Base-by-base conservation (phyloP, 73 alveolate species). In the Paramecium biaurelia region DNA sequence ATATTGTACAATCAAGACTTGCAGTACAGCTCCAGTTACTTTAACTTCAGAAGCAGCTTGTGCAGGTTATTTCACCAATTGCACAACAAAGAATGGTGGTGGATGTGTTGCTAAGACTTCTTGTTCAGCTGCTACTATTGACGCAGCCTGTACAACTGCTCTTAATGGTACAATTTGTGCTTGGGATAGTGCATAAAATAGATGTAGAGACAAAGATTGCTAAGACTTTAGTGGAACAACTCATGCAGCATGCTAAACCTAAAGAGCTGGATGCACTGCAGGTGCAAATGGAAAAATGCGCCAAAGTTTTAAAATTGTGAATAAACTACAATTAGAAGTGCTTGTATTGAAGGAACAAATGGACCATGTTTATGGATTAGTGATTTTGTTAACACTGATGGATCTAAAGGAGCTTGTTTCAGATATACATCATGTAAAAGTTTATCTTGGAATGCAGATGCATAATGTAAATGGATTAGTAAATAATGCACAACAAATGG, bases 351-450 rank as follows among this genome's bases (percentile, higher is more conserved):
- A 24, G 89, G 89, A 76, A 76, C 41, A 8, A 53, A 76, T 37
- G 89, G 89, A 24, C 70, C 89, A 20, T 76, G 89, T 18, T 12
- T 76, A 7, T 76, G 89, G 89, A 42, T 76, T 70, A 35, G 6
- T 58, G 15, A 28, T 15, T 58, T 15, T 9, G 6, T 28, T 3
- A 58, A 58, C 15, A 18, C 35, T 58, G 76, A 58, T 58, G 85
- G 85, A 70, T 23, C 85, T 5, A 18, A n/a, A 18, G 76, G 76
- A 15, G 45, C 85, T 32, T 70, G 85, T 7, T 70, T 30, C 15
- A 7, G 12, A 26, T 70, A 70, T 70, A 70, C 85, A 8, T 26
- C 57, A 4, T 70, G 85, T 9, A 5, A 32, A 15, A 30, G 57
- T 26, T 32, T 70, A 30, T 6, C 23, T 70, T 70, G 85, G 85